A percentile compares a stretch with the other conserved stretches of the same genome.
These are phyloP conservation scores for Alternaria dauci DNA, from an alignment of 2,329 filamentous ascomycete species.

Conservation along the genomic window DNA sequence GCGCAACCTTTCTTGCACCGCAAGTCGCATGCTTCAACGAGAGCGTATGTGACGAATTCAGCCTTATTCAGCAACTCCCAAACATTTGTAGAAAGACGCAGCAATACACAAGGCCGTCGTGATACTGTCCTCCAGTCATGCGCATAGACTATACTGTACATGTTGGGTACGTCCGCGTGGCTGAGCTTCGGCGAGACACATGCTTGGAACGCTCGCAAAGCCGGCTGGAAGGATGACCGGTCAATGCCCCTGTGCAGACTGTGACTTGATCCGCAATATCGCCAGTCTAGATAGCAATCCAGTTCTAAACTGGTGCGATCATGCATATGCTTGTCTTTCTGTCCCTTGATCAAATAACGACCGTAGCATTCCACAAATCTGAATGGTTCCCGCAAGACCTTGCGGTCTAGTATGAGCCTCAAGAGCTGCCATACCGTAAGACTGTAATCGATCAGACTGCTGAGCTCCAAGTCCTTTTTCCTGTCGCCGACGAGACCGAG, in stretches of 20 bases:
- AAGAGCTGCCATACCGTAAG: neutral
- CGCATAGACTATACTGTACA: no score
- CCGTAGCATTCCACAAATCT: neutral
- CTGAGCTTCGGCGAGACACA: no score
- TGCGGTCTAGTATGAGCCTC: neutral
- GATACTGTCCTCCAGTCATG: neutral
- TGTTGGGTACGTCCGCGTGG: no score
- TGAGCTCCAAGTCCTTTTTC: neutral
- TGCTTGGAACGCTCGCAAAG: neutral
- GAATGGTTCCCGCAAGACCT: neutral
- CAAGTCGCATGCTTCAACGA: neutral
- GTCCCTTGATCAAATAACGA: neutral
- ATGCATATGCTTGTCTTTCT: neutral
- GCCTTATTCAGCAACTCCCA: no score
- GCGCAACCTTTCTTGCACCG: neutral
- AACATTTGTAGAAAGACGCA: neutral
- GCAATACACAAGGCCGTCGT: neutral
- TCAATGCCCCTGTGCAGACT: neutral
- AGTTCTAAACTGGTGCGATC: no score
- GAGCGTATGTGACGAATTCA: neutral
- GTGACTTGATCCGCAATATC: neutral
- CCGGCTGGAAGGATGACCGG: neutral
- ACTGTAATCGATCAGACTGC: neutral
- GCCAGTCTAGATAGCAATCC: neutral
- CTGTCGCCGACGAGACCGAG: neutral